These are phyloP conservation scores for Fraxinus cuspidata DNA, from an alignment of 257 asterid genomes.

Conservation along the genomic window DNA sequence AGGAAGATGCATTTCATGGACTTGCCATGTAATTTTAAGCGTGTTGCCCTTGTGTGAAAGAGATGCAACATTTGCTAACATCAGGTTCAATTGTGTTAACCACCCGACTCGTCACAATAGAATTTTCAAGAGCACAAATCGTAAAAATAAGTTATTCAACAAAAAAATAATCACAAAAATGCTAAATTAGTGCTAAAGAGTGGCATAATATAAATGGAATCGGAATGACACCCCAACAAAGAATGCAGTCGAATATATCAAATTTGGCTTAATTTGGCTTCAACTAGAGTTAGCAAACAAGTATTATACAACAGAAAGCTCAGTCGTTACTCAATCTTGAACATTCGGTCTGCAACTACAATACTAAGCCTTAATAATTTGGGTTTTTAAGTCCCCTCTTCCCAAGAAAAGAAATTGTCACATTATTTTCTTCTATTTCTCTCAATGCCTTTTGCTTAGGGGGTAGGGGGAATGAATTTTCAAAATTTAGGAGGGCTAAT, in stretches of 20 bases:
- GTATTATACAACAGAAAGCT: neutral
- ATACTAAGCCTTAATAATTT: neutral
- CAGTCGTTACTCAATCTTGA: neutral
- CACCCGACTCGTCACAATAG: no score
- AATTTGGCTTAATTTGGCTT: neutral
- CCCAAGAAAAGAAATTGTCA: neutral
- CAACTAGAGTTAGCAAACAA: neutral
- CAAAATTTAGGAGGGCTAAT: neutral
- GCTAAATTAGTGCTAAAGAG: no score
- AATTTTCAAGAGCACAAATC: no score
- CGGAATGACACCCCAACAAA: neutral
- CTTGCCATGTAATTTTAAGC: no score
- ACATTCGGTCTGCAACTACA: neutral
- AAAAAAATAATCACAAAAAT: no score
- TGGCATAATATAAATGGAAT: no score
- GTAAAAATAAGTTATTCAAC: no score
- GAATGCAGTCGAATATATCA: neutral
- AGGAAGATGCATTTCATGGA: no score
- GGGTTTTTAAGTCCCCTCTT: neutral
- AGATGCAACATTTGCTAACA: no score
- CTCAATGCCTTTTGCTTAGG: neutral
- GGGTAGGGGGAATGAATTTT: neutral
- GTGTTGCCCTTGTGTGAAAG: no score
- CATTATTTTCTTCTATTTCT: neutral
- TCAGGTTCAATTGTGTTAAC: no score